Evolutionary conservation across 2,329 filamentous ascomycete species (phyloP), one percentile per base, ranked within the genome.

Genomic region (Cordyceps pruinosa): DNA sequence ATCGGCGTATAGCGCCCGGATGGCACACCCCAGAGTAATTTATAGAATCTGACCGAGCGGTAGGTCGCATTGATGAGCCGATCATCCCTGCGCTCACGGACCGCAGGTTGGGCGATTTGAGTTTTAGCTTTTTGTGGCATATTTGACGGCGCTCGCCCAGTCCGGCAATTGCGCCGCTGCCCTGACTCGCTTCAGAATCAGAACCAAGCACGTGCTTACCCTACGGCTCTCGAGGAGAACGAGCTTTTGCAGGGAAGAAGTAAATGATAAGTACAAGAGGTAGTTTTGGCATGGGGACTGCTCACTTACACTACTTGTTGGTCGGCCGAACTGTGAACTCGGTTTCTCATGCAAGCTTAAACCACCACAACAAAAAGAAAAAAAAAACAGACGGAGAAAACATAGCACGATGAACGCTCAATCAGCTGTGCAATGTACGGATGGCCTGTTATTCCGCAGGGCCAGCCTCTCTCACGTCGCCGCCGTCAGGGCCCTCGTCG

Each of bases 401-500:
- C 10, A 23, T 5, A n/a, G 8, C 21, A 48, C 3, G 10, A 49
- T 37, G 46, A 12, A 30, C 10, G 32, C 19, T n/a, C 12, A 23
- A 48, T 49, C 30, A n/a, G 3, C 32, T 2, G 8, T 15, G 5
- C 15, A n/a, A 12, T 4, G 7, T 32, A 19, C 9, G 19, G 12
- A 9, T 21, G 5, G 30, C 15, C n/a, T 49, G 4, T 37, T 32
- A 10, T 70, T 70, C 62, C 71, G 72, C 61, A 65, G 66, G 49
- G 74, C 74, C 46, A 66, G 65, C 4, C 59, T 66, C 1, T 61
- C 61, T 17, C 72, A 76, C 50, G 62, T 67, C 21, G 55, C 66
- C 12, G 45, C 61, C 13, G 58, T 77, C 28, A 68, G 73, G 23
- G 58, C 66, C 4, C 70, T 78, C 56, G 69, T 78, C 53, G 66